Evolutionary conservation across 2,329 filamentous ascomycete genomes (phyloP).

Genomic region (Neurospora sp.): DNA sequence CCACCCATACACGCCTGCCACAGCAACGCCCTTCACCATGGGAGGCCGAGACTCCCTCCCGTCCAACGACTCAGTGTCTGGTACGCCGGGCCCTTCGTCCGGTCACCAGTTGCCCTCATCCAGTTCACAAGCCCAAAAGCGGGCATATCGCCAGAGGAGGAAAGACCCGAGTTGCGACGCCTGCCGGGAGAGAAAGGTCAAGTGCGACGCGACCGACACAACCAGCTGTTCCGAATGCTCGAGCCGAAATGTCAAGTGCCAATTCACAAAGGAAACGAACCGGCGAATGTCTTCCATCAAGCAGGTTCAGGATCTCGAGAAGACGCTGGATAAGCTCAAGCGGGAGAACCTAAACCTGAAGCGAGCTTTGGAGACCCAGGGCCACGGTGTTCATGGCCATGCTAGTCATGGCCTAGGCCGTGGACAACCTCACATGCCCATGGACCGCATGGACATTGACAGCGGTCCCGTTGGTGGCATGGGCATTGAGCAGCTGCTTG

Average conservation of each 20-base stretch:
- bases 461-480: constrained; percentile 8
- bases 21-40: constrained; percentile 37
- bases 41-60: constrained; percentile 47
- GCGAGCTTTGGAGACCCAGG: constrained; percentile 47
- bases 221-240: constrained; percentile 96
- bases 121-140: constrained; percentile 66
- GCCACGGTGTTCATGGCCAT: constrained; percentile 29
- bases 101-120: constrained; percentile 21
- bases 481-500: constrained; percentile 33
- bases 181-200: constrained; percentile 75
- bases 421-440: constrained; percentile 10
- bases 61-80: constrained; percentile 46
- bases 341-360: constrained; percentile 69
- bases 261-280: constrained; percentile 99
- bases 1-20: constrained; percentile 43
- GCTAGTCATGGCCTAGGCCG: constrained; percentile 10
- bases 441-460: constrained; percentile 32
- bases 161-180: constrained; percentile 98
- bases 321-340: constrained; percentile 71
- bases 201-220: constrained; percentile 94
- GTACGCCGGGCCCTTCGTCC: constrained; percentile 38
- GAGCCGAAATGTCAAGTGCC: constrained; percentile 91
- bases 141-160: constrained; percentile 85
- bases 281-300: constrained; percentile 98
- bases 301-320: constrained; percentile 94